Base-by-base conservation (phyloP, 2,329 filamentous ascomycete genomes). In the Lecanicillium sp. region DNA sequence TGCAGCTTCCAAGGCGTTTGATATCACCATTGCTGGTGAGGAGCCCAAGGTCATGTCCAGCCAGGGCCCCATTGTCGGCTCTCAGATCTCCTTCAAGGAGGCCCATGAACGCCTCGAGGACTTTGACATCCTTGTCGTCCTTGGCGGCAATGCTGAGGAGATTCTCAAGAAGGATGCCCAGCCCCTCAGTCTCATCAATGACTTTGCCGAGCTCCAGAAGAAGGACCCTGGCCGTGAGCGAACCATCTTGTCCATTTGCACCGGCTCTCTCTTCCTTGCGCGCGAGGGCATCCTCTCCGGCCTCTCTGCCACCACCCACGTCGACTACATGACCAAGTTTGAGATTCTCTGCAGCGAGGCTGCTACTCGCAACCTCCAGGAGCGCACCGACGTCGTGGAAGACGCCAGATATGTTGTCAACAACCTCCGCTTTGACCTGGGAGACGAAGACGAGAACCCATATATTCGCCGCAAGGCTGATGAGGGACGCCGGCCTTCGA, bases 371-470 rank as follows among this genome's bases (percentile, higher is more conserved):
- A 78, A 85, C 58, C 68, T 83, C 48, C 74, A 78, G 41, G 82
- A 88, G 66, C 80, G 84, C 55, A 87, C 84, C 51, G 85, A 92
- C 54, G 83, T 92, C 46, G 74, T 90, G 54, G 85, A 92, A 55
- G 81, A 85, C 47, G 72, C 73, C 54, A 75, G 85, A 54, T 94
- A 92, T 57, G 85, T 94, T 15, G 86, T 94, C 59, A 94, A 94
- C 71, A 92, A 94, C 64, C 80, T 88, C 43, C 83, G 86, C 50
- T 94, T 90, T 59, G 85, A 92, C 51, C 69, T 92, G 49, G 82
- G 83, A 44, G 78, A 89, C 54, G 78, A 84, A 54, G 83, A 89
- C 45, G 81, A 88, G 61, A 90, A 86, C 62, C 84, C 84, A 22
- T 90, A 90, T 63, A 80, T 92, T 58, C 74, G 84, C 52, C 79